A percentile compares a stretch with the other conserved stretches of the same genome.
phyloP scores from a whole-genome alignment of 2,329 filamentous ascomycete species.

The Botrytis aclada region DNA sequence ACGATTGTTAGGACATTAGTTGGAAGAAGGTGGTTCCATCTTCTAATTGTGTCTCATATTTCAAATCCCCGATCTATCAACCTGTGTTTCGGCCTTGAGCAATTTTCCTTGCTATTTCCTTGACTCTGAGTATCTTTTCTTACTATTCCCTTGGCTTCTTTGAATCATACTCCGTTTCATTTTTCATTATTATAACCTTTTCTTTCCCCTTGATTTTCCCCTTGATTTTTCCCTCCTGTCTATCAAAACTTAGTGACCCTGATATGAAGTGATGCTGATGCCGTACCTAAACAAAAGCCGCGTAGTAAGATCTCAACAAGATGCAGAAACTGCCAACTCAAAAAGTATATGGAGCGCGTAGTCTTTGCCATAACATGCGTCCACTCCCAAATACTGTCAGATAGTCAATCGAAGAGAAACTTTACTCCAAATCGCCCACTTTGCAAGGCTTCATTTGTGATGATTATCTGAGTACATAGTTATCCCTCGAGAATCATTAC shows the following conservation, averaged over 20 bases:
- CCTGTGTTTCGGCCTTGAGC: not conserved
- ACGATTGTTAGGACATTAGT: not conserved
- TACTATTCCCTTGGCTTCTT: not conserved
- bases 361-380: not conserved
- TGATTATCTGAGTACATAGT: not conserved
- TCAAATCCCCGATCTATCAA: not conserved
- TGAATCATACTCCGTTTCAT: not conserved
- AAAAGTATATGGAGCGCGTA: not conserved
- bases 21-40: too few species aligned
- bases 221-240: not conserved
- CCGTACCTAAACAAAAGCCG: too few species aligned
- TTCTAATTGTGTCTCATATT: not conserved
- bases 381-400: not conserved
- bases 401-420: not conserved
- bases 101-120: not conserved
- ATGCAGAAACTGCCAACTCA: not conserved
- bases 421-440: too few species aligned
- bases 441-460: not conserved
- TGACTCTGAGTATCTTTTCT: not conserved
- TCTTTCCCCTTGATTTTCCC: not conserved
- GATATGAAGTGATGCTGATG: not conserved
- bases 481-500: not conserved
- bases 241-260: not conserved
- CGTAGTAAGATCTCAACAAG: not conserved
- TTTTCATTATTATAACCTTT: not conserved